Evolutionary conservation across 768 basidiomycete species (phyloP), one percentile per base, ranked within the genome.

Genomic region (Rhizopogon rudus): DNA sequence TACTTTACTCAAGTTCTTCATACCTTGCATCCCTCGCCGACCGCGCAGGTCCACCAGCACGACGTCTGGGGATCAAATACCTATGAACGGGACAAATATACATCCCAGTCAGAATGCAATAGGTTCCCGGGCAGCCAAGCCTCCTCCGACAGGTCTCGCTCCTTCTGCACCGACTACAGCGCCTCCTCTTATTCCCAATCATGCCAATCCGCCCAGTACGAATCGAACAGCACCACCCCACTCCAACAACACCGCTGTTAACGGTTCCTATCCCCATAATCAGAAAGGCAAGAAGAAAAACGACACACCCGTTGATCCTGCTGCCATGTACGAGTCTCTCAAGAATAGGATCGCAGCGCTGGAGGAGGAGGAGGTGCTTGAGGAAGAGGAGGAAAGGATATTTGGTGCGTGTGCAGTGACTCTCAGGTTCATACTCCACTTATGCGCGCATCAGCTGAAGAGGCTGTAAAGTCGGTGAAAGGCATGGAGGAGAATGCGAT

Each of bases 331-430:
- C 68, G 91, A 93, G 70, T 88, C 84, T 53, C 76, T 94, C 64
- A 92, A 88, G 81, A 93, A 78, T 69, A 80, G 91, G 68, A 94
- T 94, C 71, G 90, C 92, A 5, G 91, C 89, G 42, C 74, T 94
- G 60, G 91, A 94, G 66, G 91, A 93, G 69, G 91, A 91, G 65
- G 88, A 90, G 64, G 87, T 87, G 6, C 75, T 89, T 35, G 89
- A 90, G 63, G 91, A 93, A 65, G 92, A 94, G 70, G 91, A 93
- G 70, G 91, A 93, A 67, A 77, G 79, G 61, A 77, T 78, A 68
- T 89, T 84, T 62, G 82, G 91, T 93, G 64, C 66, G 84, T 77
- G 49, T 43, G 33, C 35, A 25, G 14, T 48, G 6, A 5, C 9
- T 42, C 39, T 40, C 20, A 40, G 22, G 20, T 20, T 44, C 17